These are phyloP conservation scores for Neonectria faginata DNA, from an alignment of 2,329 filamentous ascomycete genomes.

Conservation along the genomic window DNA sequence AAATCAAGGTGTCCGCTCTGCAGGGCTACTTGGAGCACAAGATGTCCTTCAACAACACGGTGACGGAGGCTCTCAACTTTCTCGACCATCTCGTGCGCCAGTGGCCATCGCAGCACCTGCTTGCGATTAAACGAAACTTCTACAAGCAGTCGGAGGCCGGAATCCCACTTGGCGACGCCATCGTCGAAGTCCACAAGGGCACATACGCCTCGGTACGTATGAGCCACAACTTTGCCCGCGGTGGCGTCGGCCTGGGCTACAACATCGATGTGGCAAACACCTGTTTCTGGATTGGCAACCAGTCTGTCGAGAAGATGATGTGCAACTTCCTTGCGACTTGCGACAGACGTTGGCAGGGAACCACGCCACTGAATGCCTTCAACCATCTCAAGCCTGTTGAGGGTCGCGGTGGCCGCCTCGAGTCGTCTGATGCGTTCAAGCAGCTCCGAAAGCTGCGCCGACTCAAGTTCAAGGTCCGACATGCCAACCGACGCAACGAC, in stretches of 20 bases:
- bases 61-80: slow-evolving; percentile 88
- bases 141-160: slow-evolving; percentile 69
- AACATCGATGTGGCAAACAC: slow-evolving; percentile 95
- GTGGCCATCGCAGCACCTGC: slow-evolving; percentile 74
- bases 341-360: slow-evolving; percentile 46
- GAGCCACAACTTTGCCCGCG: slow-evolving; percentile 64
- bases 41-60: slow-evolving; percentile 70
- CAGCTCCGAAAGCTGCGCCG: slow-evolving; percentile 65
- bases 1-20: slow-evolving; percentile 75
- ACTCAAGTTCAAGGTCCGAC: slow-evolving; percentile 67
- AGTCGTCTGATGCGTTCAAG: slow-evolving; percentile 64
- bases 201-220: slow-evolving; percentile 88
- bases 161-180: slow-evolving; percentile 66
- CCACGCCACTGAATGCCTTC: slow-evolving; percentile 44
- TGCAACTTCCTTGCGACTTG: slow-evolving; percentile 50
- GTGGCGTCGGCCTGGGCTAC: slow-evolving; percentile 75
- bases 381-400: slow-evolving; percentile 52
- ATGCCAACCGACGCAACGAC: slow-evolving; percentile 59
- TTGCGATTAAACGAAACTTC: slow-evolving; percentile 84
- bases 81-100: slow-evolving; percentile 90
- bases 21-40: slow-evolving; percentile 72
- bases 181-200: slow-evolving; percentile 86
- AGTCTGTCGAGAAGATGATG: slow-evolving; percentile 54
- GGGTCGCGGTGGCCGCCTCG: slow-evolving; percentile 41
- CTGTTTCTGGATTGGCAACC: slow-evolving; percentile 77